Conservation (phyloP, 1,139 yeast genomes). For the Lodderomyces jiufengensis region DNA sequence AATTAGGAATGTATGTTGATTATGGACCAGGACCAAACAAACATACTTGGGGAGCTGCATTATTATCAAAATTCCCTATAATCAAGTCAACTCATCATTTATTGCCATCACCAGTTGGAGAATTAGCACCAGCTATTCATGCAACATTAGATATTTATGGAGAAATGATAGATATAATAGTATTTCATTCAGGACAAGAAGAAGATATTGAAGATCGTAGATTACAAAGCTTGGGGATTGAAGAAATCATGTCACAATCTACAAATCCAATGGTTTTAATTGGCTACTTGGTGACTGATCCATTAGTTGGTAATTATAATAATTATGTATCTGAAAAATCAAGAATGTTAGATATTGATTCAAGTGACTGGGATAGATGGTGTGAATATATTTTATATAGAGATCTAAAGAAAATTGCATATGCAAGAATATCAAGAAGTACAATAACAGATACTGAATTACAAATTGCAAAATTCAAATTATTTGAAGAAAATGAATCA, state of each 20-base stretch:
- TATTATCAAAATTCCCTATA: constrained; percentile 91
- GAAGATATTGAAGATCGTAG: constrained; percentile 94
- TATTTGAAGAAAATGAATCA: constrained; percentile 41
- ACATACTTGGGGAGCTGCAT: constrained; percentile 97
- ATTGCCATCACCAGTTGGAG: constrained; percentile 94
- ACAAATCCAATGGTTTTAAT: constrained; percentile 75
- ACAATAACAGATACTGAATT: constrained; percentile 96
- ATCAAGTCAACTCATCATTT: constrained; percentile 84
- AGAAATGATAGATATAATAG: constrained; percentile 81
- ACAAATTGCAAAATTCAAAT: constrained; percentile 88
- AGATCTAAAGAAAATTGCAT: constrained; percentile 81
- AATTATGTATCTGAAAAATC: constrained; percentile 81
- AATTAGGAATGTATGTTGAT: constrained; percentile 90
- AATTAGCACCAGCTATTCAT: constrained; percentile 95
- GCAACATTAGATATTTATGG: constrained; percentile 94
- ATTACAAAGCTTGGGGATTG: constrained; percentile 73
- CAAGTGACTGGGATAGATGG: constrained; percentile 96
- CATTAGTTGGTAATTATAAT: constrained; percentile 84
- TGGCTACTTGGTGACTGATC: constrained; percentile 86
- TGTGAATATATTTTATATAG: constrained; percentile 93
- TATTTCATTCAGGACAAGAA: constrained; percentile 97
- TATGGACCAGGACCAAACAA: constrained; percentile 98
- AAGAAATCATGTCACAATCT: constrained; percentile 76
- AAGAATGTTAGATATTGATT: constrained; percentile 91
- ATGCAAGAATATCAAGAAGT: constrained; percentile 90